Evolutionary conservation across 148 eudicot genomes (phyloP).

Genomic region (Mesembryanthemum crystallinum): DNA sequence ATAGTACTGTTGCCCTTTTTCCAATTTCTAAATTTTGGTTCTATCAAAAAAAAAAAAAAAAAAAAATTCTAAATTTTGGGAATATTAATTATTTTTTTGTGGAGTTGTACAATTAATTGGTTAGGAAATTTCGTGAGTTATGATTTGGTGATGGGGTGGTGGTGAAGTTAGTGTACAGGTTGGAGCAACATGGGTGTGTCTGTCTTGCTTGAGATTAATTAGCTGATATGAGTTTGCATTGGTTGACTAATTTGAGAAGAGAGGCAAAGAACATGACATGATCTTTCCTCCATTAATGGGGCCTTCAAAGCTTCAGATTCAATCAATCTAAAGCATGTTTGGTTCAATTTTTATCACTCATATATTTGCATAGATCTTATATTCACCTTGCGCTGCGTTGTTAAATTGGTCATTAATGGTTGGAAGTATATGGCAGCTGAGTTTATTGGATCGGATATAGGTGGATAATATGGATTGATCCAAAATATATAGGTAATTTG

Average conservation of each 20-base stretch:
- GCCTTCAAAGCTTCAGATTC: background rate
- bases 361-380: no score
- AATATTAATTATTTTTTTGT: no score
- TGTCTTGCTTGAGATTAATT: background rate
- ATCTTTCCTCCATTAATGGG: background rate
- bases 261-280: background rate
- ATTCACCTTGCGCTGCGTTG: no score
- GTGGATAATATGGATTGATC: no score
- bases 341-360: background rate
- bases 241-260: constrained; percentile 12
- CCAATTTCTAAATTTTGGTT: no score
- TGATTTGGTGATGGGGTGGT: background rate
- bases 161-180: constrained; percentile 7
- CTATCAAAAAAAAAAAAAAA: no score
- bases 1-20: background rate
- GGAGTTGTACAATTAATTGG: no score
- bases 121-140: constrained; percentile 12
- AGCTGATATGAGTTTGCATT: background rate
- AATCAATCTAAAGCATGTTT: background rate
- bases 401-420: no score
- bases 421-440: no score
- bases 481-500: no score
- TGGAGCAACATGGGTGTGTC: constrained; percentile 12
- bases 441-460: no score
- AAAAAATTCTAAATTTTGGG: no score